These are phyloP conservation scores for Penicillium steckii DNA, from an alignment of 495 filamentous ascomycete genomes.

Conservation along the genomic window DNA sequence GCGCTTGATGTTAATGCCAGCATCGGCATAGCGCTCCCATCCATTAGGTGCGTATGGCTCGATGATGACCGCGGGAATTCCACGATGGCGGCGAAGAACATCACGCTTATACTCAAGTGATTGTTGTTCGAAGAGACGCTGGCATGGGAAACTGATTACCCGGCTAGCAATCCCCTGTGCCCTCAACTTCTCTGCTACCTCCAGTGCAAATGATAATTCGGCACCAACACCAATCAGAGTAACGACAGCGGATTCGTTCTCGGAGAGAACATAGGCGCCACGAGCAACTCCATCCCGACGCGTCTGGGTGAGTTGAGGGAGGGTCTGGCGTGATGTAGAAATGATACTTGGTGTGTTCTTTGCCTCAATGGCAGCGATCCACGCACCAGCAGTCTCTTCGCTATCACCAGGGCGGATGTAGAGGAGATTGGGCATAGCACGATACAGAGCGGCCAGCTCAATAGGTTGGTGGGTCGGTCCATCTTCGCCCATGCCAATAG, in stretches of 20 bases:
- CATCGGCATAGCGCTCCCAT: conserved; percentile 61
- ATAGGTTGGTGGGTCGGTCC: conserved; percentile 63
- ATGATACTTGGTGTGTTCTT: conserved; percentile 48
- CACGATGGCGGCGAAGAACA: conserved; percentile 32
- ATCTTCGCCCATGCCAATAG: conserved; percentile 58
- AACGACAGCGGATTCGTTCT: conserved; percentile 38
- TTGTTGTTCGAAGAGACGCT: conserved; percentile 53
- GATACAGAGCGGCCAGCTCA: conserved; percentile 54
- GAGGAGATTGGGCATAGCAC: conserved; percentile 60
- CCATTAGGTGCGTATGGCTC: conserved; percentile 56
- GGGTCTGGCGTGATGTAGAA: conserved; percentile 45
- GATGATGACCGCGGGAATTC: conserved; percentile 48
- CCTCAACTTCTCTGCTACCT: conserved; percentile 33
- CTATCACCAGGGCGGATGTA: conserved; percentile 57
- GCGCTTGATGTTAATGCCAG: conserved; percentile 42
- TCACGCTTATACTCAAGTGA: conserved; percentile 45
- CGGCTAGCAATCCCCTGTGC: conserved; percentile 40
- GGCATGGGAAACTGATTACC: conserved; percentile 56
- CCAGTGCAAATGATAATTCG: conserved; percentile 46
- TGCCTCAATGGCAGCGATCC: conserved; percentile 45
- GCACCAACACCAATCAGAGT: conserved; percentile 51
- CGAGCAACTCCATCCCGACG: conserved; percentile 38
- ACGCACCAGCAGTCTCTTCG: conserved; percentile 57
- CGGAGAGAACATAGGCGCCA: conserved; percentile 50
- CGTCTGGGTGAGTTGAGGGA: conserved; percentile 43